Percentiles rank a stretch among this genome's conserved stretches.
Evolutionary conservation across 208 protist species (phyloP).

Genomic region (Tritrichomonas foetus): DNA sequence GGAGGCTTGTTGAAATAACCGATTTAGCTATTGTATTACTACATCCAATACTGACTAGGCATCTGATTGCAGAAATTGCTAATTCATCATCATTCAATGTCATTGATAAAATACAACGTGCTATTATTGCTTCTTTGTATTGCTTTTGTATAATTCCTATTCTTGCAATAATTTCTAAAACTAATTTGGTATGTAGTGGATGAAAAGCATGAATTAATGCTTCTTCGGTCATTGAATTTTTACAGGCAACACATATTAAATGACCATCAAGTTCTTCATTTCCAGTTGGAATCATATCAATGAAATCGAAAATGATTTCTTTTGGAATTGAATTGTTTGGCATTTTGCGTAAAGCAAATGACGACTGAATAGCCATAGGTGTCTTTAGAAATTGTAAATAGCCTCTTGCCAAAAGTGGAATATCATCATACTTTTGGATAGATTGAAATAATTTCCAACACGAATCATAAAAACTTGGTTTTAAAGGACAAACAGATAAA

Average conservation of each 20-base stretch:
- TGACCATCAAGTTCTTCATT: not conserved
- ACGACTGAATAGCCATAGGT: not conserved
- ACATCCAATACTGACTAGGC: not conserved
- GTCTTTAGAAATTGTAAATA: not conserved
- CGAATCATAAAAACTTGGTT: no score
- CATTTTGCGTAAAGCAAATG: not conserved
- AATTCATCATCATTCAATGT: not conserved
- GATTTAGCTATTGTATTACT: no score
- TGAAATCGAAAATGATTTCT: not conserved
- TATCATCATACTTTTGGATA: no score
- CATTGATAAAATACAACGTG: not conserved
- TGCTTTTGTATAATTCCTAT: not conserved
- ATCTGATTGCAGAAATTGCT: not conserved
- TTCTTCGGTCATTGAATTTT: not conserved
- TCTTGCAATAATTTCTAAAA: not conserved
- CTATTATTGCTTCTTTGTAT: not conserved
- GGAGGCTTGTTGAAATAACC: no score
- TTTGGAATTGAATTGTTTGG: not conserved
- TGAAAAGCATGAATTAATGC: not conserved
- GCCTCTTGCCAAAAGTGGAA: no score
- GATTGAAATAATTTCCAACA: no score
- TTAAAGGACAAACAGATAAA: no score
- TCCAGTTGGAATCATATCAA: not conserved
- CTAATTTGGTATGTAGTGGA: not conserved
- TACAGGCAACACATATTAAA: not conserved